Conservation (phyloP, 1,284 basidiomycete species). For the Cutaneotrichosporon curvatum region DNA sequence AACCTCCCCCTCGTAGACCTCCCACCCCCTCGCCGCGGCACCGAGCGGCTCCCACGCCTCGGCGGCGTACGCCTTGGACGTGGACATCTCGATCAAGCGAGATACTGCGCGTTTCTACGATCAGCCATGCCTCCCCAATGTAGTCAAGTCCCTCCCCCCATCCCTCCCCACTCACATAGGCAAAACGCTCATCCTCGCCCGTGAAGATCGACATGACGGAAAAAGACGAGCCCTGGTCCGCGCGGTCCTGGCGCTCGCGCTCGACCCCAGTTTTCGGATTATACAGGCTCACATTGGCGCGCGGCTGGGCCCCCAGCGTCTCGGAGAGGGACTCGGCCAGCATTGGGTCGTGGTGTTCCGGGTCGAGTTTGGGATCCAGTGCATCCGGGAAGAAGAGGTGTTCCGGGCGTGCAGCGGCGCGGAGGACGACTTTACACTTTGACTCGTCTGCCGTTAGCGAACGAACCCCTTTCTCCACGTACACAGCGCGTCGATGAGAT, state of each 20-base stretch:
- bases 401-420: constrained; percentile 52
- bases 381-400: constrained; percentile 59
- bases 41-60: constrained; percentile 44
- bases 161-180: constrained; percentile 50
- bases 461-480: constrained; percentile 29
- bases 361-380: constrained; percentile 16
- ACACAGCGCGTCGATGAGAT: constrained; percentile 62
- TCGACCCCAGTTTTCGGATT: constrained; percentile 32
- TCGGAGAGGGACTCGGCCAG: constrained; percentile 58
- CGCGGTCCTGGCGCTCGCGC: constrained; percentile 35
- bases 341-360: constrained; percentile 44
- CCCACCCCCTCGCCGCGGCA: constrained; percentile 44
- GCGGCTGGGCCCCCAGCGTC: constrained; percentile 52
- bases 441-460: constrained; percentile 38
- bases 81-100: constrained; percentile 60
- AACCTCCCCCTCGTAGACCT: constrained; percentile 13
- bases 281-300: constrained; percentile 59
- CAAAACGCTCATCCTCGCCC: constrained; percentile 62
- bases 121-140: background rate
- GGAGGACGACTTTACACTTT: constrained; percentile 42
- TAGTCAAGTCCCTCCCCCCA: too few species aligned
- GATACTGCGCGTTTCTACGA: constrained; percentile 56
- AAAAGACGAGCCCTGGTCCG: constrained; percentile 44
- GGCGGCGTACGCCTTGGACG: constrained; percentile 48
- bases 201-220: constrained; percentile 57